Base-by-base conservation (phyloP, 2,329 filamentous ascomycete genomes). In the Endocalyx cinctus region DNA sequence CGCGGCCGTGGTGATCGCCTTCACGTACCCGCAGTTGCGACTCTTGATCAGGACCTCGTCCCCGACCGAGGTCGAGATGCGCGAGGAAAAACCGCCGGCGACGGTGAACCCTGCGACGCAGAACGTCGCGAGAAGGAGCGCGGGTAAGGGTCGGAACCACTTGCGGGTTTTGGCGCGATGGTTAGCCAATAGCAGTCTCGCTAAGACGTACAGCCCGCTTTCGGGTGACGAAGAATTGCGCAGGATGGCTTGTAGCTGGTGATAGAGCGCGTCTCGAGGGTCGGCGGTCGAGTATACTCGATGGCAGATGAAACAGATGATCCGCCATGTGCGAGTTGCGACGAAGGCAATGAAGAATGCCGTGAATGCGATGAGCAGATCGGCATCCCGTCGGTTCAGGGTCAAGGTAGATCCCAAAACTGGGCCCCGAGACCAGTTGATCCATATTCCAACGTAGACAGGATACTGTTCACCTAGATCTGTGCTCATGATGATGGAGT, bases 21-120 rank as follows among this genome's bases (percentile, higher is more conserved):
- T 17, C 16, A 26, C 25, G 18, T 26, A 31, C 6, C 37, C 37
- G 27, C 37, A 39, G n/a, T 34, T 19, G 5, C 13, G 17, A 18
- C 25, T 26, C 6, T 36, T 16, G 10, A 39, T 34, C 5, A 39
- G 18, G 12, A 39, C 33, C 22, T 36, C 33, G 18, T 33, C 22
- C 6, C 33, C 33, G 6, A 36, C 18, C 3, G 25, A 11, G 2
- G 37, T 36, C 4, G 37, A 39, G 13, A 39, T 36, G 10, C 22
- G 29, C 11, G 37, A 39, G 4, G 37, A 39, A 18, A 33, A 39
- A 8, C 33, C 37, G n/a, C 37, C 33, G n/a, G 37, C 29, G 15
- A 39, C 18, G 4, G 30, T 33, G 22, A 36, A 39, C 10, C 8
- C 25, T 18, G 17, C 6, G 14, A 31, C 15, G 12, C 17, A 33